Percentiles rank a stretch among this genome's conserved stretches.
phyloP scores from a whole-genome alignment of 345 rosid genomes.

The Barbarea vulgaris region DNA sequence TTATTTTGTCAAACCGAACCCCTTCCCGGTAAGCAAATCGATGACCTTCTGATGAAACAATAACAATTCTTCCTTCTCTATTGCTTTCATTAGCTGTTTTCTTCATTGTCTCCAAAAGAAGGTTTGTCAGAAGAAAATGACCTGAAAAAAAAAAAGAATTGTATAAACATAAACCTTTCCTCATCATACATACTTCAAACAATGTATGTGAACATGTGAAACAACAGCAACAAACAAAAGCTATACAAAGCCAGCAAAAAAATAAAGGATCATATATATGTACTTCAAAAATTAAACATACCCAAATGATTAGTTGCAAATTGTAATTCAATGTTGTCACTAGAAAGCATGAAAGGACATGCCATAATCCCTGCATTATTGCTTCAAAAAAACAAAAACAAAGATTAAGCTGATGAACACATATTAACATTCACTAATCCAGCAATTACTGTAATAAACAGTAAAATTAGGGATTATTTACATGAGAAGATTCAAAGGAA shows the following conservation, averaged over 20 bases:
- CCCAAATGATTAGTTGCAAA: constrained; percentile 71
- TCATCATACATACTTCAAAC: neutral
- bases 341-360: constrained; percentile 56
- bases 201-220: neutral
- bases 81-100: constrained; percentile 57
- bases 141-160: constrained; percentile 46
- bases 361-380: constrained; percentile 77
- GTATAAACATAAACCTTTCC: neutral
- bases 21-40: constrained; percentile 58
- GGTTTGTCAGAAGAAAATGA: constrained; percentile 73
- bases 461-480: constrained; percentile 35
- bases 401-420: neutral
- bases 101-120: constrained; percentile 75
- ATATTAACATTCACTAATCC: constrained; percentile 3
- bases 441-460: neutral
- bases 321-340: constrained; percentile 55
- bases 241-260: neutral
- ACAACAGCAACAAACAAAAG: neutral
- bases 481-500: constrained; percentile 57
- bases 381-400: constrained; percentile 38
- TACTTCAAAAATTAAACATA: constrained; percentile 20
- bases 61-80: constrained; percentile 73
- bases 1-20: constrained; percentile 62
- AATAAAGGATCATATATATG: neutral
- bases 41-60: constrained; percentile 72